Conservation (phyloP, 495 filamentous ascomycete genomes). For the Penicillium herquei region DNA sequence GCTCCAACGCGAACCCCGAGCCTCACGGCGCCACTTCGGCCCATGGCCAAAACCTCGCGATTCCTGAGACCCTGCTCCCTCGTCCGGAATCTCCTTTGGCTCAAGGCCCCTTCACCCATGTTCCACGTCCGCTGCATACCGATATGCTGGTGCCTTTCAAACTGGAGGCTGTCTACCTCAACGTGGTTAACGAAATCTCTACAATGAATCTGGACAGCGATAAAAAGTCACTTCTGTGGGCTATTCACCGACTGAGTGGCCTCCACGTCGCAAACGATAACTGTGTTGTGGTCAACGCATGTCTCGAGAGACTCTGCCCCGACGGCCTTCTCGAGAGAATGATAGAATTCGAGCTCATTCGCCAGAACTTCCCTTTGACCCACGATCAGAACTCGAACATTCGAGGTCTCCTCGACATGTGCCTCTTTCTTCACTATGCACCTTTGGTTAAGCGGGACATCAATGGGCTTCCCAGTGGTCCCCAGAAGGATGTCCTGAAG, state of each 20-base stretch:
- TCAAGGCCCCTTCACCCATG: not conserved
- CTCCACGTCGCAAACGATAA: not conserved
- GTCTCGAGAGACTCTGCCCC: not conserved
- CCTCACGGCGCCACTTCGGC: no score
- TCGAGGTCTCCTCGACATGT: not conserved
- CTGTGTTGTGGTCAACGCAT: not conserved
- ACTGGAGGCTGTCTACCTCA: not conserved
- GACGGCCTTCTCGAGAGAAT: not conserved
- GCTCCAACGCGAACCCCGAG: no score
- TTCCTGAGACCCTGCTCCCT: not conserved
- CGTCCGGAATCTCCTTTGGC: not conserved
- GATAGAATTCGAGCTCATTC: not conserved
- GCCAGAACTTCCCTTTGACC: not conserved
- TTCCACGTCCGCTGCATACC: not conserved
- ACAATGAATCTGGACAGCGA: not conserved
- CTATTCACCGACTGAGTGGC: not conserved
- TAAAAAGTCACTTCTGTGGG: not conserved
- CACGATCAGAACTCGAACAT: not conserved
- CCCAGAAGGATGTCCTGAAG: not conserved
- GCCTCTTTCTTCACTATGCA: not conserved
- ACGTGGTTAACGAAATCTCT: not conserved
- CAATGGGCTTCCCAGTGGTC: not conserved
- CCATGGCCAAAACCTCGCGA: no score
- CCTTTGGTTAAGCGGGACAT: not conserved
- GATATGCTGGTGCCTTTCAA: not conserved